A percentile compares a stretch with the other conserved stretches of the same genome.
phyloP scores from a whole-genome alignment of 2,329 filamentous ascomycete species.

The Sporothrix schenckii region DNA sequence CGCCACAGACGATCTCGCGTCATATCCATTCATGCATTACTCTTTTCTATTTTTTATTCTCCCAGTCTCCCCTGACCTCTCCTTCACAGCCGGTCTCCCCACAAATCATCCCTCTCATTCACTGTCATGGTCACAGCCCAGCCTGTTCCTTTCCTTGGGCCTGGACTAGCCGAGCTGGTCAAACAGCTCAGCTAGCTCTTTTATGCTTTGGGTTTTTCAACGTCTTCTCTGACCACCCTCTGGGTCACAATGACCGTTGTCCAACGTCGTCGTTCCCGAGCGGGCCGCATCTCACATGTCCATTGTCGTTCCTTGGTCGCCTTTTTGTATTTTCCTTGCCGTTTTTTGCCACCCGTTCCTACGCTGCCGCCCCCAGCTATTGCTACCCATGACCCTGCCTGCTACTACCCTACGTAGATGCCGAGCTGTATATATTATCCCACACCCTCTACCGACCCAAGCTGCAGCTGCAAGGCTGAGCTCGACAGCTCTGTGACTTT shows the following conservation, averaged over 20 bases:
- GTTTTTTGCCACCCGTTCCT: not conserved
- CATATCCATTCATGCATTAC: not conserved
- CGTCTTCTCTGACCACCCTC: not conserved
- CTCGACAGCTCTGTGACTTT: not conserved
- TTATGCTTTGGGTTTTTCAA: not conserved
- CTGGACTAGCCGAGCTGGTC: not conserved
- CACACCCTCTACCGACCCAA: not conserved
- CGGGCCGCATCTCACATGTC: slow-evolving; percentile 8
- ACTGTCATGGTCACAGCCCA: slow-evolving; percentile 8
- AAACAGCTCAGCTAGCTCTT: slow-evolving; percentile 16
- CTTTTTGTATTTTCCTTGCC: slow-evolving; percentile 4
- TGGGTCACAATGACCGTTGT: not conserved
- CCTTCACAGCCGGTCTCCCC: not conserved
- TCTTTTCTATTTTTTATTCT: not conserved
- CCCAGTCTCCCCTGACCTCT: not conserved
- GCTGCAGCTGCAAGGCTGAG: slow-evolving; percentile 17
- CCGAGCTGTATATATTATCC: slow-evolving; percentile 19
- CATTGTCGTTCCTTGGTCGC: not conserved
- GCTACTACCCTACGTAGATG: not conserved
- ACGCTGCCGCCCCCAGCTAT: not conserved
- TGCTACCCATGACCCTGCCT: too few relatives aligned
- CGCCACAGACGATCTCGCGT: slow-evolving; percentile 11
- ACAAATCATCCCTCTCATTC: not conserved
- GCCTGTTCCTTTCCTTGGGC: slow-evolving; percentile 1
- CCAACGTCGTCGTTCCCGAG: slow-evolving; percentile 4